Evolutionary conservation across 352 stramenopile genomes (phyloP), one percentile per base, ranked within the genome.

Genomic region (Hyphochytrium catenoides): DNA sequence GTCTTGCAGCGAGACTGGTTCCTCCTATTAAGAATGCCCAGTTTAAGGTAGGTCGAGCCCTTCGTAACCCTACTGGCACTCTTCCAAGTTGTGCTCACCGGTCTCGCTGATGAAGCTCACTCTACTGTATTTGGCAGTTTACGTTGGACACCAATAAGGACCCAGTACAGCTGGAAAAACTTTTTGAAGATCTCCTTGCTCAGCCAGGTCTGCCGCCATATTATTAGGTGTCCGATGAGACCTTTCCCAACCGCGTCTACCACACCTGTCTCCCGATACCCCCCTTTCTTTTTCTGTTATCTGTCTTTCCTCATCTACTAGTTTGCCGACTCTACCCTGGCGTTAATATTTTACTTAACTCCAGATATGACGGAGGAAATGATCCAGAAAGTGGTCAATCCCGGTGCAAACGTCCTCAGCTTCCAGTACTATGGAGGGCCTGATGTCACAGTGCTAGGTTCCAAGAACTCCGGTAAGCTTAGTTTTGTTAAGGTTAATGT

Each of bases 341-440:
- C n/a, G n/a, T n/a, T n/a, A n/a, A n/a, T n/a, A n/a, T n/a, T n/a
- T n/a, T n/a, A n/a, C n/a, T 8, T 38, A 11, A n/a, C 36, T 21
- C 15, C 14, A 31, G 28, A 26, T 26, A 23, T 57, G 34, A 37
- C 25, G 11, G 56, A 59, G 3, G 70, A 82, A 31, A 72, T 62
- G 59, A 54, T 61, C 4, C 66, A 75, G 23, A 58, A 74, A 25
- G 48, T 81, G 2, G 51, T 59, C 1, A 59, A 62, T 5, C 46
- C 51, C 0, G 55, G 59, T 16, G 66, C 62, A 15, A 84, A 82
- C 35, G 63, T 83, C 21, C 44, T 85, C 26, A 82, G 66, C 35
- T 75, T 90, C 31, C 68, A 84, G 44, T 86, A 85, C 47, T 77
- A 74, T 50, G 76, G 77, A 39, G 69, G 68, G 14, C 57, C 65